Conservation (phyloP, 176 grass and related monocot species). For the Aegilops speltoides region DNA sequence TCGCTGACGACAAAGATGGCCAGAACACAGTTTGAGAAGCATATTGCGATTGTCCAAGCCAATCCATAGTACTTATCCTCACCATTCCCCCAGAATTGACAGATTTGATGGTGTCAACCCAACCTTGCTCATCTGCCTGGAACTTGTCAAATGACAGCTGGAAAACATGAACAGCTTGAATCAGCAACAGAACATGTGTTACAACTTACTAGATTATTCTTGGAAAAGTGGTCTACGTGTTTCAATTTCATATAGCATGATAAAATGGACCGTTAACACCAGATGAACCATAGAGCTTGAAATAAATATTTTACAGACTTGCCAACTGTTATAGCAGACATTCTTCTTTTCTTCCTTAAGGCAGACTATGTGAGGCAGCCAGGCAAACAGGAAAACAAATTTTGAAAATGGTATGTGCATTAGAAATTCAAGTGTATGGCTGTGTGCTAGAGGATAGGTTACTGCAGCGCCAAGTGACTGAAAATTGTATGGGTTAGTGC, state of each 20-base stretch:
- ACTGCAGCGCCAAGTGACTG: neutral
- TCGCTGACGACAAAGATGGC: conserved; percentile 72
- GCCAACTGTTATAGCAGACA: neutral
- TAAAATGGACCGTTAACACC: neutral
- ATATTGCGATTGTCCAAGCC: conserved; percentile 87
- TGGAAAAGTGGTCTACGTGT: neutral
- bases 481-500: neutral
- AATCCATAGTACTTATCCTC: conserved; percentile 88
- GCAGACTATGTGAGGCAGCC: neutral
- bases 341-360: neutral
- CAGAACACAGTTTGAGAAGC: conserved; percentile 65
- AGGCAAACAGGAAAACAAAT: neutral
- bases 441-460: neutral
- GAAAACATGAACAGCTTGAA: conserved; percentile 22
- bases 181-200: neutral
- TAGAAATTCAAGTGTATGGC: neutral
- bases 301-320: neutral
- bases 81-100: conserved; percentile 60
- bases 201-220: neutral
- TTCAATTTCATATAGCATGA: neutral
- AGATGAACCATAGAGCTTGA: neutral
- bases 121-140: conserved; percentile 90
- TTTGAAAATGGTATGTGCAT: neutral
- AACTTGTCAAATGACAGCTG: conserved; percentile 83
- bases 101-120: conserved; percentile 92